A percentile compares a stretch with the other conserved stretches of the same genome.
Evolutionary conservation across 345 rosid species (phyloP).

Genomic region (Hevea brasiliensis): DNA sequence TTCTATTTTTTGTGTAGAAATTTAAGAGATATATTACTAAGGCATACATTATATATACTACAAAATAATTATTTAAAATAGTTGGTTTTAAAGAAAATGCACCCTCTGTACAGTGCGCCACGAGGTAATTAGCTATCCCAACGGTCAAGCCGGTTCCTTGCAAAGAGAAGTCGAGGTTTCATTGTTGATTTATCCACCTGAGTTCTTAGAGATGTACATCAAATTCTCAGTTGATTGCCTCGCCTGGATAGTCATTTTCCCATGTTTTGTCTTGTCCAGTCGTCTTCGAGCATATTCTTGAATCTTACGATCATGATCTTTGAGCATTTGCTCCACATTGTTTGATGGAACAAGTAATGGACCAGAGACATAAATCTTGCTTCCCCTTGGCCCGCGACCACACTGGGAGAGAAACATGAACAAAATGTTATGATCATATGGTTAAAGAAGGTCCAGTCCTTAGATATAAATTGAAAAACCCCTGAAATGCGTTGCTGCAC

Average conservation of each 20-base stretch:
- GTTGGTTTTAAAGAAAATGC: neutral
- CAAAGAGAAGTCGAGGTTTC: conserved; percentile 7
- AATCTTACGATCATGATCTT: conserved; percentile 73
- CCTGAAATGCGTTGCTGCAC: neutral
- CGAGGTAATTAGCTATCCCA: conserved; percentile 12
- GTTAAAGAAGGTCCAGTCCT: neutral
- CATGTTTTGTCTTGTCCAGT: conserved; percentile 39
- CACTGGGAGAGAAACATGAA: conserved; percentile 42
- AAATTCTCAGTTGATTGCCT: conserved; percentile 19
- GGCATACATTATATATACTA: neutral
- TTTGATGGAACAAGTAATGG: conserved; percentile 69
- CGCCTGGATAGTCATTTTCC: conserved; percentile 21
- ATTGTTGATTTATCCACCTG: conserved; percentile 18
- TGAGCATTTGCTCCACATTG: conserved; percentile 85
- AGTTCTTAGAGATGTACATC: neutral
- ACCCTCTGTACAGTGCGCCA: conserved; percentile 19
- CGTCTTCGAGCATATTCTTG: conserved; percentile 67
- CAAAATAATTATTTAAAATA: neutral
- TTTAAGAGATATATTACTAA: conserved; percentile 11
- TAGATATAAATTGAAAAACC: neutral
- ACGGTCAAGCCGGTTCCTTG: conserved; percentile 9
- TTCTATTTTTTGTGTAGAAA: conserved; percentile 1
- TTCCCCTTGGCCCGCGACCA: conserved; percentile 45
- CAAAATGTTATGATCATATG: neutral
- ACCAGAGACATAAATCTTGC: conserved; percentile 87